phyloP scores from a whole-genome alignment of 1,139 yeast genomes.

The Meyerozyma carpophila region DNA sequence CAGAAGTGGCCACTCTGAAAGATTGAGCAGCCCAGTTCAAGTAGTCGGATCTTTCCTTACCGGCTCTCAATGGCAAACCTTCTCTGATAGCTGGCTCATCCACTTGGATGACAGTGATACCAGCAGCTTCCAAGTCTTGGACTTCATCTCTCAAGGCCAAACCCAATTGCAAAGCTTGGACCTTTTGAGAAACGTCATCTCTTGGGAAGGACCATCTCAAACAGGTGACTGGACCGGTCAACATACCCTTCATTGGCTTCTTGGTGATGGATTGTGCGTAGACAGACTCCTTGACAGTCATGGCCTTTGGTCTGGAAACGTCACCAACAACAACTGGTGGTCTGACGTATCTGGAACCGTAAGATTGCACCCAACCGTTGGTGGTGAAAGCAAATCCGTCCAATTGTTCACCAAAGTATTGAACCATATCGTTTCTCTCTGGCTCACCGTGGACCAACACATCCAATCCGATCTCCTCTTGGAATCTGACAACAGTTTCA shows the following conservation, averaged over 20 bases:
- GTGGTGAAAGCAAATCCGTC: slow-evolving; percentile 97
- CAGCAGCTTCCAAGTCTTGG: slow-evolving; percentile 95
- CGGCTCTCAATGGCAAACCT: slow-evolving; percentile 98
- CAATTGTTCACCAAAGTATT: slow-evolving; percentile 98
- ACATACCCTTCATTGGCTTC: slow-evolving; percentile 99
- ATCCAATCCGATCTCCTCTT: slow-evolving; percentile 97
- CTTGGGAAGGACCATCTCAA: slow-evolving; percentile 99
- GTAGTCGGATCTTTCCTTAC: slow-evolving; percentile 94
- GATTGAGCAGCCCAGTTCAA: slow-evolving; percentile 99
- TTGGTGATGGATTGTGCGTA: slow-evolving; percentile 95
- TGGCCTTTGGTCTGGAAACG: slow-evolving; percentile 95
- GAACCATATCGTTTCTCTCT: slow-evolving; percentile 99
- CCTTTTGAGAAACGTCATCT: slow-evolving; percentile 91
- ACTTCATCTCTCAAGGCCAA: slow-evolving; percentile 98
- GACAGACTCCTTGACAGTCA: slow-evolving; percentile 98
- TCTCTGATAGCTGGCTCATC: slow-evolving; percentile 99
- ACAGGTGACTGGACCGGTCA: slow-evolving; percentile 99
- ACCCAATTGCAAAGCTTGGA: slow-evolving; percentile 96
- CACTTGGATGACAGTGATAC: slow-evolving; percentile 96
- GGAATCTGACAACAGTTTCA: slow-evolving; percentile 93
- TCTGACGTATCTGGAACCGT: slow-evolving; percentile 99
- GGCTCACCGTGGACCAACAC: slow-evolving; percentile 99
- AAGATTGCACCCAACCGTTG: slow-evolving; percentile 99
- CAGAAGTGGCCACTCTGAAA: slow-evolving; percentile 98
- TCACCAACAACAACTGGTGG: slow-evolving; percentile 99